These are phyloP conservation scores for Mycena kentingensis DNA, from an alignment of 768 basidiomycete species.

Conservation along the genomic window DNA sequence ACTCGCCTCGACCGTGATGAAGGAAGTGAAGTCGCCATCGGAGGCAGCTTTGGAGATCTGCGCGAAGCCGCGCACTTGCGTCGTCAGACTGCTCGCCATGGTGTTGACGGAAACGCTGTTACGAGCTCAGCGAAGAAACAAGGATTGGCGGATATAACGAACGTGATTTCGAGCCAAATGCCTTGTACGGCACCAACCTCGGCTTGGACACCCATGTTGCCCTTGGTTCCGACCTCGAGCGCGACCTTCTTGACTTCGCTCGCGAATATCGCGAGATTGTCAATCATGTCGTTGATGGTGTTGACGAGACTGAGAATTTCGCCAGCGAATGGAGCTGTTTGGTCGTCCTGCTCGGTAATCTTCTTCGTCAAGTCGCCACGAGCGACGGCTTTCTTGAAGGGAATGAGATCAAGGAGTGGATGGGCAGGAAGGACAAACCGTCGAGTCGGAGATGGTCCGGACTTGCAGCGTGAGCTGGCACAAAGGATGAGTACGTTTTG, in stretches of 20 bases:
- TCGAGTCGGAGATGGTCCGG: constrained; percentile 89
- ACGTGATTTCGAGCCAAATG: constrained; percentile 99
- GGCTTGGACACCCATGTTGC: constrained; percentile 97
- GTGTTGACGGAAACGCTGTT: constrained; percentile 91
- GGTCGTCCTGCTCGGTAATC: constrained; percentile 90
- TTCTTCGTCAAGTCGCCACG: constrained; percentile 92
- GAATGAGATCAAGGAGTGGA: neutral
- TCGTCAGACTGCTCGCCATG: constrained; percentile 96
- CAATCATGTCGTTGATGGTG: constrained; percentile 90
- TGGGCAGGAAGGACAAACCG: constrained; percentile 49
- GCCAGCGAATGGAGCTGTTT: constrained; percentile 87
- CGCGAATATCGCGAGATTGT: constrained; percentile 58
- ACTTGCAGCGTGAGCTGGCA: constrained; percentile 86
- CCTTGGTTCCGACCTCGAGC: constrained; percentile 95
- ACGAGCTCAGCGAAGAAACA: neutral
- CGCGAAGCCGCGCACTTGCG: constrained; percentile 97
- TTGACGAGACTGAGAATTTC: constrained; percentile 96
- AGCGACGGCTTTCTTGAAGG: constrained; percentile 75
- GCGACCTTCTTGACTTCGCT: constrained; percentile 89
- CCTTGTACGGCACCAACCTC: constrained; percentile 97
- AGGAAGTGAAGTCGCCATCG: constrained; percentile 97
- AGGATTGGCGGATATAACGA: constrained; percentile 34
- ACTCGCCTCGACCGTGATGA: constrained; percentile 97
- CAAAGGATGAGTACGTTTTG: constrained; percentile 1
- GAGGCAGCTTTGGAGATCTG: constrained; percentile 98